Evolutionary conservation across 345 rosid genomes (phyloP), one percentile per base, ranked within the genome.

Genomic region (Rhizophora mangle): DNA sequence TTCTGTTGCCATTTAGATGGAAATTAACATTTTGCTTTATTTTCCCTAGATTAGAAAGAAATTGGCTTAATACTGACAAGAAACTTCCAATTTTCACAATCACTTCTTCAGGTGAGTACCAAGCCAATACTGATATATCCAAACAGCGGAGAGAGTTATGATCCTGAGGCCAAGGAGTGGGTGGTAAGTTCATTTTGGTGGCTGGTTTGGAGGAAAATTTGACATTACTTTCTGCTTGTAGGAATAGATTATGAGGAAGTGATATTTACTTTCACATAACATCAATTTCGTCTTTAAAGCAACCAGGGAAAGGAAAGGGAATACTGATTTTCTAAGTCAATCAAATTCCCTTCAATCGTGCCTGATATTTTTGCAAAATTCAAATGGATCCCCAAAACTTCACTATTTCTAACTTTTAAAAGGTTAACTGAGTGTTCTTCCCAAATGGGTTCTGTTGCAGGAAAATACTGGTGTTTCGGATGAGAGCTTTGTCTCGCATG

Each of bases 61-160:
- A 20, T 32, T 37, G 62, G 9, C 24, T 26, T 7, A 29, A 13
- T 21, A 22, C 36, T 18, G 4, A 24, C 30, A 27, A 30, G 43
- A 55, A 15, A 39, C 27, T 69, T 27, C 2, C 52, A 9, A 31
- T 59, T 51, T 76, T 59, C 52, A 21, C 29, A 36, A 46, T 62
- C 8, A 56, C 62, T 68, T 62, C 37, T 80, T 76, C 82, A 90
- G 93, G 93, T 83, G 78, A 85, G 88, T 6, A 76, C 78, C 76
- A 90, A 90, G 82, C 96, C 93, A 0, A 82, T 90, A 61, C 78
- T 86, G 47, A 77, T 85, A 76, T 90, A 88, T 71, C 90, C 96
- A 67, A 90, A 88, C 78, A 88, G 96, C 64, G 94, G 96, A 6
- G 96, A 86, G 70, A 81, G 86, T 67, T 90, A 90, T 64, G 89